These are phyloP conservation scores for Diaporthe vexans DNA, from an alignment of 2,329 filamentous ascomycete genomes.

Conservation along the genomic window DNA sequence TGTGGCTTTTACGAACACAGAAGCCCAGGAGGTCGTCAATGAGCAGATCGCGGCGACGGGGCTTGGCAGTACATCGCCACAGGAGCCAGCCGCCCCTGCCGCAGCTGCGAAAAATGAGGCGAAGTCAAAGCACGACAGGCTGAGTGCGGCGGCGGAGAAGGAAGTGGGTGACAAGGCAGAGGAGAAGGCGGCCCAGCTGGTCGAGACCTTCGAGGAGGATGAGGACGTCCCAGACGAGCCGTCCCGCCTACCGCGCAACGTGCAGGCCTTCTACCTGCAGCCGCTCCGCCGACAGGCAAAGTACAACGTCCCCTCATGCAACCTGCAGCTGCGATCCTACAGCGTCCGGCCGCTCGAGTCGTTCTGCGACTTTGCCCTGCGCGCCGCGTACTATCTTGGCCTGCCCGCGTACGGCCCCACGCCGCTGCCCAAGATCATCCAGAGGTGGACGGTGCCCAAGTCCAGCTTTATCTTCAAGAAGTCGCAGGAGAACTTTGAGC, in stretches of 20 bases:
- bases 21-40: slow-evolving; percentile 34
- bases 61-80: not conserved
- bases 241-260: slow-evolving; percentile 77
- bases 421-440: slow-evolving; percentile 86
- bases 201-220: slow-evolving; percentile 15
- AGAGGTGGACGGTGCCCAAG: slow-evolving; percentile 94
- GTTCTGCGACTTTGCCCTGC: slow-evolving; percentile 93
- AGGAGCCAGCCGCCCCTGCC: not conserved
- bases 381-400: slow-evolving; percentile 93
- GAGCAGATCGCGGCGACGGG: slow-evolving; percentile 12
- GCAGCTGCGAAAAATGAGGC: not conserved
- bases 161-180: not conserved
- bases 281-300: slow-evolving; percentile 82
- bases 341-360: slow-evolving; percentile 91
- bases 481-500: slow-evolving; percentile 96
- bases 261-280: slow-evolving; percentile 88
- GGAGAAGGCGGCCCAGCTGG: slow-evolving; percentile 3
- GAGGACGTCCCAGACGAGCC: slow-evolving; percentile 46
- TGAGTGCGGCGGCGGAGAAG: not conserved
- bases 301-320: slow-evolving; percentile 86
- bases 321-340: slow-evolving; percentile 94
- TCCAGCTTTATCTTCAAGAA: slow-evolving; percentile 97
- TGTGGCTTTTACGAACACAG: slow-evolving; percentile 11
- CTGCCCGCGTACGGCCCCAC: slow-evolving; percentile 89
- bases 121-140: not conserved